Evolutionary conservation across 495 filamentous ascomycete genomes (phyloP).

Genomic region (Friedmanniomyces endolithicus): DNA sequence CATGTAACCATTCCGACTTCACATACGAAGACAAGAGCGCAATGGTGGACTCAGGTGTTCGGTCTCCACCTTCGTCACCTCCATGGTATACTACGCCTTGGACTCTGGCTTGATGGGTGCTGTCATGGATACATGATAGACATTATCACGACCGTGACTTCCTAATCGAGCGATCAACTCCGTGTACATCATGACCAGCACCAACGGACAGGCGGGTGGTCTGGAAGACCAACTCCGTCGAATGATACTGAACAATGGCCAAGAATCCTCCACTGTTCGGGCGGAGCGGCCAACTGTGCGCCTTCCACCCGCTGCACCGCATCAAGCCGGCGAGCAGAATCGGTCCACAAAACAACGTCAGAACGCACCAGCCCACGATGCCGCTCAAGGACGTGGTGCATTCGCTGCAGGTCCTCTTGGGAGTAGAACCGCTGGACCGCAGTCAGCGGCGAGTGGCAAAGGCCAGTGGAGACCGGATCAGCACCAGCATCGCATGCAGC

Average conservation of each 20-base stretch:
- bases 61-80: too few relatives aligned
- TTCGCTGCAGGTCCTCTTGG: neutral
- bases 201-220: neutral
- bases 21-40: too few relatives aligned
- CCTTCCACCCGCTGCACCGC: neutral
- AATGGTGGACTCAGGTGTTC: too few relatives aligned
- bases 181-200: neutral
- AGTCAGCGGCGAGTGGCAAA: neutral
- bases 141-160: too few relatives aligned
- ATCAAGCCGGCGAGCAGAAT: neutral
- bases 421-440: neutral
- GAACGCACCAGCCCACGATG: neutral
- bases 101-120: too few relatives aligned
- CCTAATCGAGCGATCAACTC: neutral
- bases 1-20: too few relatives aligned
- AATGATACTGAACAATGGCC: conserved; percentile 30
- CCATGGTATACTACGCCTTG: too few relatives aligned
- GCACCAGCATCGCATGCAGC: neutral
- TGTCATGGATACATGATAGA: too few relatives aligned
- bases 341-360: neutral
- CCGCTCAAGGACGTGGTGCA: neutral
- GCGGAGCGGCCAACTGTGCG: conserved; percentile 2
- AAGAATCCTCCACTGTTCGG: neutral
- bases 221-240: conserved; percentile 34
- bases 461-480: neutral